Evolutionary conservation across 1,284 basidiomycete genomes (phyloP), one percentile per base, ranked within the genome.

Genomic region (Naganishia cerealis): DNA sequence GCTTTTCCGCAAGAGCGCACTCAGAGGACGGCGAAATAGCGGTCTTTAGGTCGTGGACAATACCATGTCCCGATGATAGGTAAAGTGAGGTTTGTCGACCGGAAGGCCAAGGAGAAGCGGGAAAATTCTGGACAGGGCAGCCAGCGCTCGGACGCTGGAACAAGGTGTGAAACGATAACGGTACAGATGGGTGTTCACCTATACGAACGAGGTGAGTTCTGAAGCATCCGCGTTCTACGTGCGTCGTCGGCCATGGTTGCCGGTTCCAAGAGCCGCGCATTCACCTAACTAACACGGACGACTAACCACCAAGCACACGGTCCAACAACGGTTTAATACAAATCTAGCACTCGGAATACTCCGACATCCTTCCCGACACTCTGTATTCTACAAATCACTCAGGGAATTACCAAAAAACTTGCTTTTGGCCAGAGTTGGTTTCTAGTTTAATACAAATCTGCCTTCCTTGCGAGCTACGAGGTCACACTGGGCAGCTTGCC

Each of bases 241-340:
- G n/a, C 21, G n/a, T 48, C 7, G 24, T 50, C 24, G 46, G 46
- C 46, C n/a, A 24, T 21, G 21, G 46, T 24, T 50, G n/a, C n/a
- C 13, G 21, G 46, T 33, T 33, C 29, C 29, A 33, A 33, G 29
- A 33, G 29, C 2, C 29, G 29, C n/a, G 29, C 29, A 33, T 33
- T 33, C 3, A 33, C 29, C 29, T 33, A 6, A 33, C 29, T 33
- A 6, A 33, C 29, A 33, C 29, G 29, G 29, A 33, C 29, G 29
- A 33, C 46, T 50, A 50, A 50, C 46, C 46, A 50, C 21, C 9
- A 50, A 9, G n/a, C 46, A 50, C 24, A 50, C 46, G 46, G 24
- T 50, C n/a, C 46, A 2, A 50, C n/a, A 50, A 21, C 46, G 46
- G 46, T 50, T 50, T 50, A 50, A 50, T 50, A 50, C 46, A 50